A percentile compares a stretch with the other conserved stretches of the same genome.
Evolutionary conservation across 1,139 yeast genomes (phyloP).

Genomic region (Diutina mesorugosa): DNA sequence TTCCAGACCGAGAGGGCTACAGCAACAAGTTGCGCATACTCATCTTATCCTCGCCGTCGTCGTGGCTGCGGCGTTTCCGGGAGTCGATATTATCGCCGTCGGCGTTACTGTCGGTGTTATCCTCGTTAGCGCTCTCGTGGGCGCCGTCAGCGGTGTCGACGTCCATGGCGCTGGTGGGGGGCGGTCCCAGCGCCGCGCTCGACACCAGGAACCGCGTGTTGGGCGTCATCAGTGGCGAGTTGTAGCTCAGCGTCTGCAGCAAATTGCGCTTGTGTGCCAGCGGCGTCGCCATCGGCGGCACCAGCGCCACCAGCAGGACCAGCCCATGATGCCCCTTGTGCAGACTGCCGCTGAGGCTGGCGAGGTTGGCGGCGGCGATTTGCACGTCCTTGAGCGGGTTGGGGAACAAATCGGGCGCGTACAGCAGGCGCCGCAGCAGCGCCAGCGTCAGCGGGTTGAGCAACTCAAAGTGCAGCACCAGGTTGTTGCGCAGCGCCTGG

Average conservation of each 20-base stretch:
- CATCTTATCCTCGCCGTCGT: neutral
- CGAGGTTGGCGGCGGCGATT: neutral
- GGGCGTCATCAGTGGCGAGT: constrained; percentile 1
- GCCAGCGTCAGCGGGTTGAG: constrained; percentile 10
- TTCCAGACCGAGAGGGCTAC: neutral
- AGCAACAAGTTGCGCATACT: constrained; percentile 2
- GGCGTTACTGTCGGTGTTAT: neutral
- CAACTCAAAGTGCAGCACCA: constrained; percentile 23
- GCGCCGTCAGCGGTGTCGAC: neutral
- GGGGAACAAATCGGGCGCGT: constrained; percentile 30
- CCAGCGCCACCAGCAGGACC: constrained; percentile 2
- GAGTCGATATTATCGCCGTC: neutral
- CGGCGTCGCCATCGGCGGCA: neutral
- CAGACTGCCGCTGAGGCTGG: neutral
- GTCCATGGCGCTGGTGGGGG: neutral
- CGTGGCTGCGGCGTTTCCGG: neutral
- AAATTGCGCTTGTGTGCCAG: neutral
- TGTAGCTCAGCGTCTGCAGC: neutral
- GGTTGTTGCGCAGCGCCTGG: constrained; percentile 16
- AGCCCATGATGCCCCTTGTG: neutral
- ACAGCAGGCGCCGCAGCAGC: constrained; percentile 20
- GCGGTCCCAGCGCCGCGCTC: neutral
- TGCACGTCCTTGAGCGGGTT: constrained; percentile 13
- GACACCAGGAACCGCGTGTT: neutral
- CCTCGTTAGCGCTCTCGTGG: neutral